These are phyloP conservation scores for Rhizopogon rudus DNA, from an alignment of 768 basidiomycete genomes.

Conservation along the genomic window DNA sequence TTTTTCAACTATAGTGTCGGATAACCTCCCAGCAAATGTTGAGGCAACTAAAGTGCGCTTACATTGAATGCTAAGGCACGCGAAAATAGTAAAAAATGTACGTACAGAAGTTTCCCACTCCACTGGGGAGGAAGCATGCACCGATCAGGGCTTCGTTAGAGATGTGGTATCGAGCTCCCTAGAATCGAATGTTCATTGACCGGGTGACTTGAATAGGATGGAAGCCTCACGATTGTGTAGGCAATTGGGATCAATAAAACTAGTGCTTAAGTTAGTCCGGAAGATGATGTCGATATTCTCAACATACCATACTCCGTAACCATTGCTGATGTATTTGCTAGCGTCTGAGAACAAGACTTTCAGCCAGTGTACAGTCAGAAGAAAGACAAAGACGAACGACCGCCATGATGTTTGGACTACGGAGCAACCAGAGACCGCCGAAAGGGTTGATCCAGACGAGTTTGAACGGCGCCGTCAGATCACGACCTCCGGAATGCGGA, in stretches of 20 bases:
- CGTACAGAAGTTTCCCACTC: constrained; percentile 55
- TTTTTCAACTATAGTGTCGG: constrained; percentile 43
- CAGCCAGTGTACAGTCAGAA: neutral
- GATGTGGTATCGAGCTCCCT: constrained; percentile 55
- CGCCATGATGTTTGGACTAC: constrained; percentile 49
- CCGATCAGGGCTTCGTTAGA: constrained; percentile 54
- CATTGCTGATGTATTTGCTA: constrained; percentile 27
- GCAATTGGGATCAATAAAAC: constrained; percentile 49
- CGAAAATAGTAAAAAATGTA: constrained; percentile 4
- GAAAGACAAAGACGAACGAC: constrained; percentile 33
- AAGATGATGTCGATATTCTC: neutral
- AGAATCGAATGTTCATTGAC: neutral
- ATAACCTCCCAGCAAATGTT: constrained; percentile 48
- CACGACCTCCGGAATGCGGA: constrained; percentile 31
- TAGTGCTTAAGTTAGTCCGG: neutral
- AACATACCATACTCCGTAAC: constrained; percentile 38
- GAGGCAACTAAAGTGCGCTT: constrained; percentile 40
- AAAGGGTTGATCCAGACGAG: constrained; percentile 51
- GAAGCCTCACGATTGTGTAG: constrained; percentile 48
- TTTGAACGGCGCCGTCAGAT: neutral
- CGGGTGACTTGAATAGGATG: neutral
- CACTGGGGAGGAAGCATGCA: constrained; percentile 55
- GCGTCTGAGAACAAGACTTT: constrained; percentile 16
- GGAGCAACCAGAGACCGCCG: constrained; percentile 38
- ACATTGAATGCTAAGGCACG: neutral